These are phyloP conservation scores for Panaeolus cyanescens DNA, from an alignment of 768 basidiomycete species.

Conservation along the genomic window DNA sequence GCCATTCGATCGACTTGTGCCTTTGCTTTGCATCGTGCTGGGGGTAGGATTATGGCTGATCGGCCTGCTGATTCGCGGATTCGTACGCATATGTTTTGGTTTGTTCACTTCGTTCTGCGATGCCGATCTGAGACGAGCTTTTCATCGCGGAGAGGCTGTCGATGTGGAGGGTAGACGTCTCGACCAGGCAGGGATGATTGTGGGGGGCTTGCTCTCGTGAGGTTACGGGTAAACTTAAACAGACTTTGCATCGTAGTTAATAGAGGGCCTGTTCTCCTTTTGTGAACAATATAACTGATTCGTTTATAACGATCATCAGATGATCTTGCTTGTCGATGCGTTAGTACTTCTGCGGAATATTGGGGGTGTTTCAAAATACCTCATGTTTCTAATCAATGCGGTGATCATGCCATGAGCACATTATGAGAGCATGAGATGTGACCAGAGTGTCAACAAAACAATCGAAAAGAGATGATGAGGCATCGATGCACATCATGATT, in stretches of 20 bases:
- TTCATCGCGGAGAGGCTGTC: constrained; percentile 12
- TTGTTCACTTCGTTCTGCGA: constrained; percentile 16
- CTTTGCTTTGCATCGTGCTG: constrained; percentile 1
- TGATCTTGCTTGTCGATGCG: not conserved
- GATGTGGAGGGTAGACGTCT: constrained; percentile 17
- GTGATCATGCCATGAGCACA: constrained; percentile 2
- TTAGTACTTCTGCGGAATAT: constrained; percentile 3
- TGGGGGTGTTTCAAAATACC: constrained; percentile 1
- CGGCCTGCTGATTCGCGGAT: constrained; percentile 3
- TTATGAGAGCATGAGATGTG: constrained; percentile 1
- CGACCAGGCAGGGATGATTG: constrained; percentile 17
- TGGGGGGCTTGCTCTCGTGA: constrained; percentile 11
- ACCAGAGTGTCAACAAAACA: not conserved
- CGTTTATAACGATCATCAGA: constrained; percentile 3
- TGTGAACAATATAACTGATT: constrained; percentile 3
- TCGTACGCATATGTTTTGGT: constrained; percentile 13
- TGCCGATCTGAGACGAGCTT: constrained; percentile 12
- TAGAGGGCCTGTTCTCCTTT: not conserved
- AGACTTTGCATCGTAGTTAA: not conserved
- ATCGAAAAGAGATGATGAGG: constrained; percentile 1
- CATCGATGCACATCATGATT: constrained; percentile 3
- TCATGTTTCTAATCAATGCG: constrained; percentile 2
- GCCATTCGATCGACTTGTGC: not conserved
- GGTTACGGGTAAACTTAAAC: not conserved
- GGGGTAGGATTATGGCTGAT: not conserved